These are phyloP conservation scores for Coemansia sp. DNA, from an alignment of 192 early-diverging fungal species.

Conservation along the genomic window DNA sequence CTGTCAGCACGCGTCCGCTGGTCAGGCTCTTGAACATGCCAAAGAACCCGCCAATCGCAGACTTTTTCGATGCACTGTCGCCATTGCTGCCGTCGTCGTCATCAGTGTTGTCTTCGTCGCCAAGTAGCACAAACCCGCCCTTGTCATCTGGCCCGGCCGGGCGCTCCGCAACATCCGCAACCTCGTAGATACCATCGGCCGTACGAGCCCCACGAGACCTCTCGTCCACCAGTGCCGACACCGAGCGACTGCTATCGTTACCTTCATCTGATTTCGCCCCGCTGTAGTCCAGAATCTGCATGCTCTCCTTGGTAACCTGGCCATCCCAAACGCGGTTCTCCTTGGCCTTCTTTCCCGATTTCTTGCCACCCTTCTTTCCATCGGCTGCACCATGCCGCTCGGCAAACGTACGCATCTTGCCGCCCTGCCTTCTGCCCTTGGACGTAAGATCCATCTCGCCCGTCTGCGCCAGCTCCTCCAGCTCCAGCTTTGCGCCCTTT, in stretches of 20 bases:
- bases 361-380: constrained; percentile 26
- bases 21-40: constrained; percentile 73
- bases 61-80: constrained; percentile 7
- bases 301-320: constrained; percentile 42
- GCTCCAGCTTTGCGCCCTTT: constrained; percentile 55
- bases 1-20: constrained; percentile 67
- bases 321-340: constrained; percentile 77
- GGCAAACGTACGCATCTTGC: constrained; percentile 39
- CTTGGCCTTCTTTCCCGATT: constrained; percentile 55
- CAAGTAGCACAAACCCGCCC: constrained; percentile 46
- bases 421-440: constrained; percentile 5
- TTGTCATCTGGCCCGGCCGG: constrained; percentile 52
- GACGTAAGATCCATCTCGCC: constrained; percentile 9
- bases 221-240: constrained; percentile 56
- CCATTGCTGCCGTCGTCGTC: constrained; percentile 44
- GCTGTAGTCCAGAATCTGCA: constrained; percentile 50
- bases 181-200: constrained; percentile 72
- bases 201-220: constrained; percentile 60
- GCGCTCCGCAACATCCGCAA: constrained; percentile 64
- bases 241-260: constrained; percentile 9
- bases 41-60: constrained; percentile 50
- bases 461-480: constrained; percentile 47
- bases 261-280: constrained; percentile 13
- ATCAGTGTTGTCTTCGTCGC: constrained; percentile 57
- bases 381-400: constrained; percentile 20